Base-by-base conservation (phyloP, 441 rosid species). In the Pelargonium cotyledonis region DNA sequence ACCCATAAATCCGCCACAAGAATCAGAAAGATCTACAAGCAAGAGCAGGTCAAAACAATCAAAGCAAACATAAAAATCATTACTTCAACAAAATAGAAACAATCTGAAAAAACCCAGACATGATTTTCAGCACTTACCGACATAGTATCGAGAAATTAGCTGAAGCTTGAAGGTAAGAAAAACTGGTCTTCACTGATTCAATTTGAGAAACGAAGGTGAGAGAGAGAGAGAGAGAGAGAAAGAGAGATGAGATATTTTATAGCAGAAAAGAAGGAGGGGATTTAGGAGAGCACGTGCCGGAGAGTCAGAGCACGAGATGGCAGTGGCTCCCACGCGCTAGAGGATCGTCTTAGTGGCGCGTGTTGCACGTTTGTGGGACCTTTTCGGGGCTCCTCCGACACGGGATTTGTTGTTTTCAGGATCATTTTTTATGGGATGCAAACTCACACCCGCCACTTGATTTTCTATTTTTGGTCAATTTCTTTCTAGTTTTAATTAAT, bases 81-180 rank as follows among this genome's bases (percentile, higher is more conserved):
- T 53, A 21, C 15, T 53, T 53, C 15, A 47, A 15, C 53, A 47
- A 43, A 43, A 43, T 43, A 5, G 47, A 43, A 44, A 9, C 49
- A 44, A 49, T 3, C 15, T 1, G 31, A 26, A 4, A 53, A 53
- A 53, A 53, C 23, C 60, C 60, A 53, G 23, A 53, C 2, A 53
- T 0, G 0, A n/a, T 12, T 12, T 53, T 53, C 21, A 53, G 19
- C 1, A 53, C 60, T 53, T 4, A 53, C 60, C 60, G 60, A 53
- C 60, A 53, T 53, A 21, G 60, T 53, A 53, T 53, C 60, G 60
- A 53, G 60, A 53, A 53, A 53, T 4, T 53, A 53, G 60, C 23
- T 53, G 21, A 8, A n/a, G 60, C 23, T 53, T 21, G 60, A 53
- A 53, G 60, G 23, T 15, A 1, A 46, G n/a, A 53, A 16, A 11